These are phyloP conservation scores for Tothia fuscella DNA, from an alignment of 2,329 filamentous ascomycete species.

Conservation along the genomic window DNA sequence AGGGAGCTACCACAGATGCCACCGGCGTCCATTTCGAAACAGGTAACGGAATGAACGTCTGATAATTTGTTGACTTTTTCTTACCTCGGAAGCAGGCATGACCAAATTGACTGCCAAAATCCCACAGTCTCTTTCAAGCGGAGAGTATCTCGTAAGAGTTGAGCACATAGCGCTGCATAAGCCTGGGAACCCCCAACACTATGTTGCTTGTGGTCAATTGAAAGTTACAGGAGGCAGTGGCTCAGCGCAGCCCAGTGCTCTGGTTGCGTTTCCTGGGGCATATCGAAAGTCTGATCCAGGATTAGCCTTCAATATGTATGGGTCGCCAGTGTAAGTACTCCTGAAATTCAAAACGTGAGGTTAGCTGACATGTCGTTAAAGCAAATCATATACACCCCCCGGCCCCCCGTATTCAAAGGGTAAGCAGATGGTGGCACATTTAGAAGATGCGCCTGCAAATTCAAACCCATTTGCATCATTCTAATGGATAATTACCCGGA, in stretches of 20 bases:
- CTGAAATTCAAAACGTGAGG: no score
- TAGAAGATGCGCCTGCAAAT: no score
- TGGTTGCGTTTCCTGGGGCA: constrained; percentile 31
- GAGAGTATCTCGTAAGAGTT: constrained; percentile 34
- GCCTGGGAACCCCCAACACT: constrained; percentile 30
- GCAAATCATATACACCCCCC: no score
- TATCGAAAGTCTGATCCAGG: constrained; percentile 24
- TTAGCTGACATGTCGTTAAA: no score
- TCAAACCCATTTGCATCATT: no score
- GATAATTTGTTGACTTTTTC: no score
- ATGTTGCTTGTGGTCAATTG: constrained; percentile 35
- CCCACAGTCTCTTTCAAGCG: constrained; percentile 27
- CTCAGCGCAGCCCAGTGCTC: constrained; percentile 23
- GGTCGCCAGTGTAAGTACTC: constrained; percentile 2
- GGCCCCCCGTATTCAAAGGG: no score
- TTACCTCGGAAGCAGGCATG: no score
- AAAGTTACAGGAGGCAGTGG: constrained; percentile 29
- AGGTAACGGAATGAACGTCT: no score
- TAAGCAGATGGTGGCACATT: no score
- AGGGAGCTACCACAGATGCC: constrained; percentile 10
- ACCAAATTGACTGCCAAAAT: constrained; percentile 20
- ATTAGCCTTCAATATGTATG: constrained; percentile 23
- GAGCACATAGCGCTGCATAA: constrained; percentile 38
- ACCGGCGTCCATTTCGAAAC: constrained; percentile 5
- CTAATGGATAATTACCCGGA: no score